Evolutionary conservation across 768 basidiomycete species (phyloP).

Genomic region (Wakefieldia striispora): DNA sequence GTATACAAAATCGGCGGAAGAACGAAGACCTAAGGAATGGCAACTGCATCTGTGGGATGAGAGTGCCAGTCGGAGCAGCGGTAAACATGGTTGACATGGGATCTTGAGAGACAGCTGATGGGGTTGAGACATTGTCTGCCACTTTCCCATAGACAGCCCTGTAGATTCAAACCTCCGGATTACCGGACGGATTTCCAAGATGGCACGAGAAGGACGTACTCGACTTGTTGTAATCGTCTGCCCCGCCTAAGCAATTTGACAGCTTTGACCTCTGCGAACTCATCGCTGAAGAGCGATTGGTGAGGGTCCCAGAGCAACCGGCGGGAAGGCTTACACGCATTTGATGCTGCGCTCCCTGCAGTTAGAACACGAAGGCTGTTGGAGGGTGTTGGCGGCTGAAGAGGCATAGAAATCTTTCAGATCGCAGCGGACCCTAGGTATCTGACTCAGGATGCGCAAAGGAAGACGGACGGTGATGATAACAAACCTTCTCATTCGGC

Average conservation of each 20-base stretch:
- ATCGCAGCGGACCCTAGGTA: slow-evolving; percentile 82
- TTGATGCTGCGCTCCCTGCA: slow-evolving; percentile 86
- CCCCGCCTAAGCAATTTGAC: slow-evolving; percentile 82
- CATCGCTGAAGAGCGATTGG: slow-evolving; percentile 56
- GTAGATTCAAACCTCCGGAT: slow-evolving; percentile 8
- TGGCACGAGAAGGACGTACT: slow-evolving; percentile 48
- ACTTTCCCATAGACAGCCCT: slow-evolving; percentile 81
- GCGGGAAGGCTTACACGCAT: slow-evolving; percentile 76
- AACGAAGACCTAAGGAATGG: slow-evolving; percentile 86
- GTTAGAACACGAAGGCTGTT: slow-evolving; percentile 70
- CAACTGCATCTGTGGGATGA: slow-evolving; percentile 68
- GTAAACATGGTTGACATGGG: slow-evolving; percentile 11
- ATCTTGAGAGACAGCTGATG: slow-evolving; percentile 23
- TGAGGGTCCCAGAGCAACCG: neutral
- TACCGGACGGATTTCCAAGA: neutral
- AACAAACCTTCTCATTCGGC: slow-evolving; percentile 77
- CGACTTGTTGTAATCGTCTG: slow-evolving; percentile 78
- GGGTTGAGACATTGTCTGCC: slow-evolving; percentile 37
- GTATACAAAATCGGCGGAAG: slow-evolving; percentile 80
- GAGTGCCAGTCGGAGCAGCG: slow-evolving; percentile 26
- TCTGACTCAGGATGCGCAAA: neutral
- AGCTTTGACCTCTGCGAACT: slow-evolving; percentile 88
- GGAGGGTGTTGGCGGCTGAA: slow-evolving; percentile 40
- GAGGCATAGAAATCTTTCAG: slow-evolving; percentile 75
- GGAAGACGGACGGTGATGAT: neutral